Evolutionary conservation across 495 filamentous ascomycete species (phyloP), one percentile per base, ranked within the genome.

Genomic region (Antarctomyces pellizariae): DNA sequence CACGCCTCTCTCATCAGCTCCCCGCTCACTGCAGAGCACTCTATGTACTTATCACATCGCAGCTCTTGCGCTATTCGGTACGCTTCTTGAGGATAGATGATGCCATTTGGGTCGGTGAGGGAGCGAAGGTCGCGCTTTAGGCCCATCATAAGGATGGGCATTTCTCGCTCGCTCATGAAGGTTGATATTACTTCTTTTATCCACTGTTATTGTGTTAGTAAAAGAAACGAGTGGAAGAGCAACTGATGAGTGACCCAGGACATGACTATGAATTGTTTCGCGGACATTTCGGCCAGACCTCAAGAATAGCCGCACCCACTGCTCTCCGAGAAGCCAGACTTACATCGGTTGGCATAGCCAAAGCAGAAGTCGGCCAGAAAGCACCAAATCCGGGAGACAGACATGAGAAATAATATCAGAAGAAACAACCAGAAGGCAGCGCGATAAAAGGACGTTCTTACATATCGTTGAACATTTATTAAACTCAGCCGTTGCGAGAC

Each of bases 21-120:
- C 2, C 82, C 80, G n/a, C 77, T 89, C 13, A 73, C 46, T 17
- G 80, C 79, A 9, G 77, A 86, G 46, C 82, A 92, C 42, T 92
- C 82, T 25, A 78, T 74, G 49, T 92, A 92, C 22, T 66, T 63
- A 58, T 92, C 82, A 44, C 70, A 77, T 25, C 76, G 56, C 50
- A 89, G 64, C 42, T 75, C 73, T 40, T 83, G 75, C 7, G 82
- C 74, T 18, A 77, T 54, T n/a, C 56, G 52, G 36, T 80, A 67
- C 1, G 60, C 71, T 42, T 78, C 71, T 41, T 76, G 64, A 16
- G 73, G 75, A 33, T 73, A 70, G 15, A 79, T 74, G 18, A 71
- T 59, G 2, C 61, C 66, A 26, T 70, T 67, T 13, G 65, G 66
- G 35, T 76, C 71, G 3, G 43, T 41, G 31, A 61, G 61, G 13